Percentiles rank a stretch among this genome's conserved stretches.
phyloP scores from a whole-genome alignment of 208 protist species.

The Acanthamoeba polyphaga region DNA sequence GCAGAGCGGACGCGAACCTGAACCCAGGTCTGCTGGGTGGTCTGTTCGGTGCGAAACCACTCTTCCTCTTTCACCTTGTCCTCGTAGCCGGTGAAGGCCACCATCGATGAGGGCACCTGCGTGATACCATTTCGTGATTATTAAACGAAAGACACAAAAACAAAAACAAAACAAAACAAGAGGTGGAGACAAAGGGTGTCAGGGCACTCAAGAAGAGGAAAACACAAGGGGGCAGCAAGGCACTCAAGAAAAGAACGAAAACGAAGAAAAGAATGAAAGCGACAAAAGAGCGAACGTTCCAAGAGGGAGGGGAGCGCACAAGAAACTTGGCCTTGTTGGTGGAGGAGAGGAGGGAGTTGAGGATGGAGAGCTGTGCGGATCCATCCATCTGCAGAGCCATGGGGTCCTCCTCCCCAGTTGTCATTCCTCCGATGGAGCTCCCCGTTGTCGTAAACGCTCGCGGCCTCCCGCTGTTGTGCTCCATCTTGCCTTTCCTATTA shows the following conservation, averaged over 20 bases:
- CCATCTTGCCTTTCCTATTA: background rate
- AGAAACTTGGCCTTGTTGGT: constrained; percentile 60
- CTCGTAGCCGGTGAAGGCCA: constrained; percentile 53
- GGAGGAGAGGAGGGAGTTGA: constrained; percentile 62
- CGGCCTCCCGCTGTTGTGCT: background rate
- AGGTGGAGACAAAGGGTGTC: no score
- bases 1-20: background rate
- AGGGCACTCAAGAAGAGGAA: no score
- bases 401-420: background rate
- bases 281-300: background rate
- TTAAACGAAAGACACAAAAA: background rate
- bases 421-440: background rate
- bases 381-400: background rate
- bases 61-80: constrained; percentile 59
- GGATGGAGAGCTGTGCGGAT: background rate
- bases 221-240: no score
- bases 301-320: background rate
- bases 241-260: no score
- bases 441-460: background rate
- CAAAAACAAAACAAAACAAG: background rate
- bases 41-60: constrained; percentile 32
- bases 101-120: constrained; percentile 47
- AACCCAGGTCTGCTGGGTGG: background rate
- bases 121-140: no score
- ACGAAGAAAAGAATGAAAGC: background rate